A percentile compares a stretch with the other conserved stretches of the same genome.
Conservation (phyloP, 2,329 filamentous ascomycete genomes). For the Metarhizium rileyi region DNA sequence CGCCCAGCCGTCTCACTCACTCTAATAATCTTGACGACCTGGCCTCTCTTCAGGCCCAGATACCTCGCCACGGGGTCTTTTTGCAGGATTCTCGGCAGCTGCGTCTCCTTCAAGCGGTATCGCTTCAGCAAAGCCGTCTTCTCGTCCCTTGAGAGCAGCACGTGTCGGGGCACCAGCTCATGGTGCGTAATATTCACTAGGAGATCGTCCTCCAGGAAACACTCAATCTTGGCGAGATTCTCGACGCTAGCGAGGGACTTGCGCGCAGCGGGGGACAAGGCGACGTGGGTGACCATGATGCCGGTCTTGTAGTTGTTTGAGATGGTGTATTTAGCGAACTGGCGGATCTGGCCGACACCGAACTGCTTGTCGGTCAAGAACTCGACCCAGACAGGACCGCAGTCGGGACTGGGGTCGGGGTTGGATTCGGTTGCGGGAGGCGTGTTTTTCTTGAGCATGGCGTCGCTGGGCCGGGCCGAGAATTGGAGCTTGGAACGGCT, state of each 20-base stretch:
- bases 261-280: slow-evolving; percentile 77
- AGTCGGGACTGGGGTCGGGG: slow-evolving; percentile 61
- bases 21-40: slow-evolving; percentile 97
- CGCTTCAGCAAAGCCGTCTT: slow-evolving; percentile 76
- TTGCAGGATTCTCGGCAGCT: slow-evolving; percentile 83
- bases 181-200: slow-evolving; percentile 98
- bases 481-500: slow-evolving; percentile 82
- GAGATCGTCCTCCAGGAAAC: slow-evolving; percentile 91
- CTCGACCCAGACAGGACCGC: slow-evolving; percentile 87
- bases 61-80: slow-evolving; percentile 91
- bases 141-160: slow-evolving; percentile 82
- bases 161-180: slow-evolving; percentile 89
- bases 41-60: slow-evolving; percentile 77
- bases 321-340: slow-evolving; percentile 74
- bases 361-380: slow-evolving; percentile 74
- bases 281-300: slow-evolving; percentile 76
- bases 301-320: slow-evolving; percentile 78
- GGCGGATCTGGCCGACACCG: slow-evolving; percentile 85
- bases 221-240: slow-evolving; percentile 73
- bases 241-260: slow-evolving; percentile 75
- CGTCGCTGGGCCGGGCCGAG: slow-evolving; percentile 71
- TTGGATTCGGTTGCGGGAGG: slow-evolving; percentile 58
- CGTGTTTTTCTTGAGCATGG: slow-evolving; percentile 79
- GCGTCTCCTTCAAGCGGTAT: slow-evolving; percentile 94
- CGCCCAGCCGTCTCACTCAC: slow-evolving; percentile 91